phyloP scores from a whole-genome alignment of 2,329 filamentous ascomycete species.

The Beauveria sp. region DNA sequence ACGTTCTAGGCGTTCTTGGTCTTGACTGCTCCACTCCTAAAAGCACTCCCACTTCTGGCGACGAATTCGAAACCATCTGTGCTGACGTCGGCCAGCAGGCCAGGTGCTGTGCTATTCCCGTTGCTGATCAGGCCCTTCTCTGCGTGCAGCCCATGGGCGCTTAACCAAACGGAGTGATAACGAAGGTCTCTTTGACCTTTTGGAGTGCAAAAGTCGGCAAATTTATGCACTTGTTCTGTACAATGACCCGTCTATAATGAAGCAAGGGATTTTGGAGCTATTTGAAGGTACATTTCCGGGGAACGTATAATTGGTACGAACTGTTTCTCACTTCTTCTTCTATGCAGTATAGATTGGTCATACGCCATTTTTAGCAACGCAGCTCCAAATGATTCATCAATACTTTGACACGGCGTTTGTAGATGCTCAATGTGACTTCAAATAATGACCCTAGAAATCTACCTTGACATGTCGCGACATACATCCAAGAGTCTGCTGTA shows the following conservation, averaged over 20 bases:
- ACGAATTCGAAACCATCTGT: constrained; percentile 24
- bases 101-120: constrained; percentile 46
- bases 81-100: constrained; percentile 38
- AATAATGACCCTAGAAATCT: too few species aligned
- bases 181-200: neutral
- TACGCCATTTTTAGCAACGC: neutral
- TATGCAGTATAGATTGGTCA: neutral
- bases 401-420: neutral
- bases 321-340: neutral
- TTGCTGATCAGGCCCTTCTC: constrained; percentile 17
- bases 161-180: neutral
- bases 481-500: too few species aligned
- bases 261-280: neutral
- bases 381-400: neutral
- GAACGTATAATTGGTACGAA: neutral
- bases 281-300: neutral
- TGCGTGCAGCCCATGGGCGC: neutral
- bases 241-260: neutral
- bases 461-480: too few species aligned
- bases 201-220: neutral
- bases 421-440: too few species aligned
- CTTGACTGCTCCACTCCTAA: constrained; percentile 34
- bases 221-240: neutral
- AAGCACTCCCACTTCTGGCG: neutral
- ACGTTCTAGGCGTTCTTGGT: too few species aligned